A percentile compares a stretch with the other conserved stretches of the same genome.
Evolutionary conservation across 2,329 filamentous ascomycete genomes (phyloP).

Genomic region (Grosmannia penicillata): DNA sequence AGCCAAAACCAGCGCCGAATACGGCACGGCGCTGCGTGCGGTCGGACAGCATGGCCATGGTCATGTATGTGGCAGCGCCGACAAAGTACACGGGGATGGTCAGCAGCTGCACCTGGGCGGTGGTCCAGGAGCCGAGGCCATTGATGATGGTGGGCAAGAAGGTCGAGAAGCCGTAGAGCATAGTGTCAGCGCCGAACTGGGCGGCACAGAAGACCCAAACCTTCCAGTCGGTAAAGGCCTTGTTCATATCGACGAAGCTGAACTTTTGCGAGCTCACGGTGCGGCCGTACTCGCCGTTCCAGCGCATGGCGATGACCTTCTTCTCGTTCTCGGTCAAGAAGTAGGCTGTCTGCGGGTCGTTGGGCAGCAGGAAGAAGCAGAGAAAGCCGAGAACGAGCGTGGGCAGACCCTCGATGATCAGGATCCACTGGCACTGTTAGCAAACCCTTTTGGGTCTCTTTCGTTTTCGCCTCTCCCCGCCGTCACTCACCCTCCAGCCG

Average conservation of each 20-base stretch:
- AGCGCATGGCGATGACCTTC: conserved; percentile 27
- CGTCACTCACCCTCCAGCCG: conserved; percentile 40
- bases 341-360: conserved; percentile 44
- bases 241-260: conserved; percentile 45
- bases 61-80: conserved; percentile 55
- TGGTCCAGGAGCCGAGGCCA: conserved; percentile 47
- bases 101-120: conserved; percentile 55
- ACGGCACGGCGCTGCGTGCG: conserved; percentile 49
- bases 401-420: conserved; percentile 38
- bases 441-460: background rate
- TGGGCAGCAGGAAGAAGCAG: conserved; percentile 43
- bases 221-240: conserved; percentile 61
- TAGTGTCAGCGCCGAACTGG: conserved; percentile 61
- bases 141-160: conserved; percentile 70
- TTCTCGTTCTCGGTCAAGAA: conserved; percentile 45
- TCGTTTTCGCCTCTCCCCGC: background rate
- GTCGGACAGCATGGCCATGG: conserved; percentile 52
- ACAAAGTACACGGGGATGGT: conserved; percentile 67
- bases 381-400: conserved; percentile 38
- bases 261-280: conserved; percentile 31
- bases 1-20: conserved; percentile 47
- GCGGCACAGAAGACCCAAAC: conserved; percentile 54
- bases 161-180: conserved; percentile 64
- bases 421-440: conserved; percentile 24
- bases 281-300: conserved; percentile 28